Conservation (phyloP, 2,329 filamentous ascomycete genomes). For the Colletotrichum gigasporum region DNA sequence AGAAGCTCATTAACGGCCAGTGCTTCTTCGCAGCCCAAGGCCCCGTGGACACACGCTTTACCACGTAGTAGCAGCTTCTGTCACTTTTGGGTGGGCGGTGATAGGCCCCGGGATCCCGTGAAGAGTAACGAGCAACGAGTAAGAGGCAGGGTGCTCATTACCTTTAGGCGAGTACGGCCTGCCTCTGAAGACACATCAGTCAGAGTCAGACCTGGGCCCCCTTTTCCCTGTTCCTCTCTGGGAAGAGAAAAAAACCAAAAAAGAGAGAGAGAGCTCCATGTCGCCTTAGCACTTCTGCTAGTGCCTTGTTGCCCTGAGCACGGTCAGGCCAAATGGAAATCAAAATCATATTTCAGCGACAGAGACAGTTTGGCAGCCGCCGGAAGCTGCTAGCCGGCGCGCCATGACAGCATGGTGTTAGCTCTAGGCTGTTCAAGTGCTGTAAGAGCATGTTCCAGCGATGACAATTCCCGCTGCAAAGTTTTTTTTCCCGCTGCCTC, state of each 20-base stretch:
- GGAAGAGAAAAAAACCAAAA: too few species aligned
- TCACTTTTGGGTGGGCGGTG: constrained; percentile 14
- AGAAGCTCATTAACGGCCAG: constrained; percentile 22
- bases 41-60: not conserved
- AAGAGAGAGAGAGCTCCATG: not conserved
- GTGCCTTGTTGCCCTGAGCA: not conserved
- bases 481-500: too few species aligned
- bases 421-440: not conserved
- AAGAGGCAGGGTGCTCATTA: not conserved
- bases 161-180: not conserved
- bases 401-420: not conserved
- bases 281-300: not conserved
- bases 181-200: not conserved
- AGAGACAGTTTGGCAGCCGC: not conserved
- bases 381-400: not conserved
- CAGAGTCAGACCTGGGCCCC: not conserved
- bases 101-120: constrained; percentile 10
- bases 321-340: not conserved
- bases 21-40: not conserved
- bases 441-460: too few species aligned
- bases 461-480: not conserved
- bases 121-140: too few species aligned
- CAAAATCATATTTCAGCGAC: not conserved
- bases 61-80: too few species aligned
- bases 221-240: not conserved